Evolutionary conservation across 2,329 filamentous ascomycete species (phyloP), one percentile per base, ranked within the genome.

Genomic region (Botrytis medusae): DNA sequence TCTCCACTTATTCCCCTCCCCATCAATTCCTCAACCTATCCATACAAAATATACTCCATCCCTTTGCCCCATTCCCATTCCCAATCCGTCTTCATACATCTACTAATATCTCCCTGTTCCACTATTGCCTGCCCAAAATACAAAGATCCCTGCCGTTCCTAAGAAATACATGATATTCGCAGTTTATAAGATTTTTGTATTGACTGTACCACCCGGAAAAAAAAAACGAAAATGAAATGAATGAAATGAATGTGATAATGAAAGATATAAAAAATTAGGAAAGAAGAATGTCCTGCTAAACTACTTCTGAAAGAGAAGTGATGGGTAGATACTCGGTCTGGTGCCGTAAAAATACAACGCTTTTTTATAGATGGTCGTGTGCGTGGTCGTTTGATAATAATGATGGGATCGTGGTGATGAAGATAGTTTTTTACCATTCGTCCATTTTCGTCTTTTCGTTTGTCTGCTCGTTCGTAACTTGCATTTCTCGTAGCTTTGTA

Each of bases 401-500:
- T 54, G 18, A 22, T 42, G n/a, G 42, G 14, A 1, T 63, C 14
- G 37, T 42, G 40, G 25, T 40, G 22, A 48, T 48, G 18, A 51
- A 16, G 25, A 67, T 42, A 29, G 5, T 32, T 25, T 54, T 20
- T 4, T 42, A 18, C 18, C 34, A 3, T 57, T 32, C 37, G 8
- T 57, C n/a, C 65, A 25, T 68, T 42, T 42, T 40, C 46, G 34
- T 54, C 34, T 62, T 54, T 51, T 54, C 46, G 64, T 67, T 20
- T 42, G 18, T 57, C 10, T 68, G 6, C 69, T 67, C 34, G 7
- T 67, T 29, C 32, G 37, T 61, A 42, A 64, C 59, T 48, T 46
- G 69, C 69, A 65, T 72, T 20, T 54, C 44, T 64, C 65, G 65
- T 68, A 57, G 25, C 65, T 68, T 42, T 68, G 65, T 68, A 57